These are phyloP conservation scores for Persicaria tinctoria DNA, from an alignment of 148 eudicot species.

Conservation along the genomic window DNA sequence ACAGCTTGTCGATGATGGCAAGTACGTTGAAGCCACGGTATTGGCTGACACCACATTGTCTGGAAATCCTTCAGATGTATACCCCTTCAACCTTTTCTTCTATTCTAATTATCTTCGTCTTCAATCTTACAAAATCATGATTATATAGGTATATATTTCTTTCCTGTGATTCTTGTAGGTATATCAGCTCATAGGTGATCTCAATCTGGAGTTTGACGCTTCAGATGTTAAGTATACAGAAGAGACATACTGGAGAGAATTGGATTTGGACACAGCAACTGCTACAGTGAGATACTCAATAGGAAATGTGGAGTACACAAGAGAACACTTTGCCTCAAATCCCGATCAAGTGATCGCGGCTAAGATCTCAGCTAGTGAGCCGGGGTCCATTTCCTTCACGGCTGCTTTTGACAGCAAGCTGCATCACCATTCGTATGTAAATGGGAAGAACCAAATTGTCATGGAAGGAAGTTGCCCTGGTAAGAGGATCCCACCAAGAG, in stretches of 20 bases:
- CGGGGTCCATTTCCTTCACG: constrained; percentile 55
- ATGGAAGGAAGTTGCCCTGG: constrained; percentile 79
- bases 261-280: constrained; percentile 80
- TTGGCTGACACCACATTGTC: constrained; percentile 44
- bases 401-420: constrained; percentile 58
- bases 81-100: constrained; percentile 15
- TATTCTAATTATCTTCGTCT: not conserved
- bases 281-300: constrained; percentile 55
- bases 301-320: constrained; percentile 45
- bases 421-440: constrained; percentile 42
- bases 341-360: constrained; percentile 74
- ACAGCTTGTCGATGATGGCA: constrained; percentile 58
- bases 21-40: constrained; percentile 60
- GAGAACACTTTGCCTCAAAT: constrained; percentile 74
- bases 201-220: constrained; percentile 62
- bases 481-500: constrained; percentile 25
- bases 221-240: constrained; percentile 28
- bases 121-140: not conserved
- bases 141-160: not conserved
- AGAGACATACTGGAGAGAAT: constrained; percentile 50
- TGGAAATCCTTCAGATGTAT: constrained; percentile 47
- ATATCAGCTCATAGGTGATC: constrained; percentile 84
- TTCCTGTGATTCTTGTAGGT: constrained; percentile 30
- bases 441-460: constrained; percentile 51
- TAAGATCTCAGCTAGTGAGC: constrained; percentile 58